Conservation (phyloP, 2,329 filamentous ascomycete genomes). For the Colletotrichum sp. region DNA sequence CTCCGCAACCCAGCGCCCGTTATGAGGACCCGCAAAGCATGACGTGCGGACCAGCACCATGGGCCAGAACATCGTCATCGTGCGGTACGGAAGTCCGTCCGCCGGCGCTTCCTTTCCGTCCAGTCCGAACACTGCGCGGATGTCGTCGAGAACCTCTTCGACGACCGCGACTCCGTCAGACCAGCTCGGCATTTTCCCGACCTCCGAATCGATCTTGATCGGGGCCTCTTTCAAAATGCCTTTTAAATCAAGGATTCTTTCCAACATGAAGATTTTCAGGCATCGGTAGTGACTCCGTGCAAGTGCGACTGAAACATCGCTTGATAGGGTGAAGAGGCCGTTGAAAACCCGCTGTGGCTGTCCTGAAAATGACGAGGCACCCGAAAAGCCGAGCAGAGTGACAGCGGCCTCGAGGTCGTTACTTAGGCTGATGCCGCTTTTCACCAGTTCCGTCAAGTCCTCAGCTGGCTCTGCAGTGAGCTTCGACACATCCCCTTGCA, state of each 20-base stretch:
- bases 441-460: not conserved
- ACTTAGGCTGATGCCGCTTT: not conserved
- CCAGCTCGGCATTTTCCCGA: not conserved
- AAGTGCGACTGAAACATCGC: not conserved
- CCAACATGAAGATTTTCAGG: not conserved
- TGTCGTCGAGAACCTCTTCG: not conserved
- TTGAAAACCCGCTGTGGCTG: not conserved
- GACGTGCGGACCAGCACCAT: conserved; percentile 10
- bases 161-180: not conserved
- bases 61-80: conserved; percentile 17
- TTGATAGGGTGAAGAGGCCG: not conserved
- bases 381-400: not conserved
- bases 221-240: not conserved
- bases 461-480: not conserved
- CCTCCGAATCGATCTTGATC: not conserved
- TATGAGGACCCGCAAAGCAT: not conserved
- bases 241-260: not conserved
- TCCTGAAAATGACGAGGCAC: not conserved
- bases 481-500: not conserved
- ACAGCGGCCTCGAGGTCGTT: not conserved
- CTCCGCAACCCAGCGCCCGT: conserved; percentile 3
- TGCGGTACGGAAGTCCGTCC: conserved; percentile 2
- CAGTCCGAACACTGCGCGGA: not conserved
- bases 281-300: not conserved
- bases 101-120: not conserved